phyloP scores from a whole-genome alignment of 306 rosid genomes.

The Vigna nakashimae region DNA sequence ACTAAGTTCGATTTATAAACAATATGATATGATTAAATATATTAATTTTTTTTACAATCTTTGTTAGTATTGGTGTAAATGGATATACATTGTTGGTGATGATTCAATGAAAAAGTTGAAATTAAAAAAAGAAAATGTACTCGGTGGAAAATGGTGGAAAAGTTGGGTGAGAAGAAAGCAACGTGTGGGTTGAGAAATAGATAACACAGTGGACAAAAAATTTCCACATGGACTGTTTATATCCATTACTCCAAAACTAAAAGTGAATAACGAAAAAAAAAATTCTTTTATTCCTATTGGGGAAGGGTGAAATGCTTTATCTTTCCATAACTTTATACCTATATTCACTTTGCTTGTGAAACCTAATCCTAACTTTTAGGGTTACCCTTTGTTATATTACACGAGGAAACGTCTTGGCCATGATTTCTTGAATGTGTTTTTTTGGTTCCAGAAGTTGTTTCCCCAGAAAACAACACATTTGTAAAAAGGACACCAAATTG shows the following conservation, averaged over 20 bases:
- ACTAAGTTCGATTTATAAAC: too few species aligned
- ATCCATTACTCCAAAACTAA: conserved; percentile 33
- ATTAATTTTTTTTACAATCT: too few species aligned
- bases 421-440: not conserved
- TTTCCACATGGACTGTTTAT: conserved; percentile 60
- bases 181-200: conserved; percentile 55
- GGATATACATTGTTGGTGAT: not conserved
- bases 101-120: not conserved
- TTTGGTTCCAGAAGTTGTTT: not conserved
- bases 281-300: not conserved
- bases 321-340: not conserved
- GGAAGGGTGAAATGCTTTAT: not conserved
- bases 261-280: not conserved
- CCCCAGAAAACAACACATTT: not conserved
- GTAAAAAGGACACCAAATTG: not conserved
- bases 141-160: not conserved
- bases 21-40: too few species aligned
- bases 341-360: not conserved
- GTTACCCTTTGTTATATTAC: not conserved
- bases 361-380: not conserved
- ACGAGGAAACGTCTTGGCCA: conserved; percentile 1
- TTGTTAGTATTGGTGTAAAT: too few species aligned
- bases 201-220: conserved; percentile 49
- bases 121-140: too few species aligned
- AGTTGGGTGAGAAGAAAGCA: not conserved